These are phyloP conservation scores for Cyclotella baltica DNA, from an alignment of 108 stramenopile genomes.

Conservation along the genomic window DNA sequence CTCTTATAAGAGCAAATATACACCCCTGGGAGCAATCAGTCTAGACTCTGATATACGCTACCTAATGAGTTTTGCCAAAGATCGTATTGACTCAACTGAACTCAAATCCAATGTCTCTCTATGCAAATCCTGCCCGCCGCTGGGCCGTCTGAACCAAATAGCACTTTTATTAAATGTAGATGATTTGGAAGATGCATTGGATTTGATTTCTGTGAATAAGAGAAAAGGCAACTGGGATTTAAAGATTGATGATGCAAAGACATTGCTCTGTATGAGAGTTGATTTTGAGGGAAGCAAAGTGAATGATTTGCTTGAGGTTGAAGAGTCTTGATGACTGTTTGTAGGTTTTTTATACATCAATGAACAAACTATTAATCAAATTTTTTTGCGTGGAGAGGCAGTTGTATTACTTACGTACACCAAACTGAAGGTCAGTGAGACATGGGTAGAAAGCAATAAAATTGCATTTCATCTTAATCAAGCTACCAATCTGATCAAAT, in stretches of 20 bases:
- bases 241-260: constrained; percentile 80
- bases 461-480: not conserved
- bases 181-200: constrained; percentile 86
- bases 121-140: constrained; percentile 69
- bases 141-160: constrained; percentile 82
- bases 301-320: constrained; percentile 67
- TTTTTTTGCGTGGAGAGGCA: no score
- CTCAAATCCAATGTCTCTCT: constrained; percentile 69
- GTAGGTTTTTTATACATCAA: no score
- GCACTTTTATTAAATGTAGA: constrained; percentile 81
- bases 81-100: constrained; percentile 66
- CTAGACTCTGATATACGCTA: constrained; percentile 88
- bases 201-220: constrained; percentile 80
- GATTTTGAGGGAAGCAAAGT: constrained; percentile 82
- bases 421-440: no score
- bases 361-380: no score
- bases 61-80: constrained; percentile 75
- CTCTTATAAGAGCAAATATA: constrained; percentile 65
- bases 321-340: constrained; percentile 1
- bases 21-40: constrained; percentile 79
- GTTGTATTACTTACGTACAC: no score
- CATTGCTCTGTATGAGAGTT: constrained; percentile 69
- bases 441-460: no score
- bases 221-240: constrained; percentile 88
- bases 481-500: not conserved